Base-by-base conservation (phyloP, 2,329 filamentous ascomycete genomes). In the Cordyceps tenuipes region DNA sequence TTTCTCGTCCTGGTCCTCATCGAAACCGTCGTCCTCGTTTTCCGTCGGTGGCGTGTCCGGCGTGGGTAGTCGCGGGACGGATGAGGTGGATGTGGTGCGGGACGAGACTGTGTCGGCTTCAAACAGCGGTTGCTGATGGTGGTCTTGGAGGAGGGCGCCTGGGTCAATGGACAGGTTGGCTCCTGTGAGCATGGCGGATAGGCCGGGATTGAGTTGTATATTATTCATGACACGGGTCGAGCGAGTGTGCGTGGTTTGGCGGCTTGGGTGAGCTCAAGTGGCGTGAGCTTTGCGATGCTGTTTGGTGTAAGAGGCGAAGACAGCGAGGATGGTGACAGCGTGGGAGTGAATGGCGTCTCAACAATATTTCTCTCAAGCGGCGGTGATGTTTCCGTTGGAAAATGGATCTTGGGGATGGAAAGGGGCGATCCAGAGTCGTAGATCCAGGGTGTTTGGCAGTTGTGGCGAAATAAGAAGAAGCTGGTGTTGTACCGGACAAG, bases 61-160 rank as follows among this genome's bases (percentile, higher is more conserved):
- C 17, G 57, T 53, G n/a, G 39, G 39, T 3, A 53, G 2, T 7
- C 26, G 49, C 19, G 48, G 48, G 8, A 59, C 29, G 17, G 57
- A 59, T 9, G 57, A 59, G 39, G 39, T 52, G 29, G 57, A 59
- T 52, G 57, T 59, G 39, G 56, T 58, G 26, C 56, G 56, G n/a
- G 48, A 53, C 26, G 57, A 59, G n/a, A 48, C 44, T 23, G 48
- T 53, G 49, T 59, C 57, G 13, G n/a, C 13, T 31, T 59, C 57
- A 41, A 46, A 46, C n/a, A 31, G 41, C 12, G 26, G 39, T 13
- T 51, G 48, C 26, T 57, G 55, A 9, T 34, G 9, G 8, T 50
- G 46, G 4, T 57, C 34, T 10, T 50, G 57, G n/a, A 46, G 8
- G 39, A 59, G 57, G 9, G 57, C 48, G n/a, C 39, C 48, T 9